Base-by-base conservation (phyloP, 345 rosid genomes). In the Euphorbia lathyris region DNA sequence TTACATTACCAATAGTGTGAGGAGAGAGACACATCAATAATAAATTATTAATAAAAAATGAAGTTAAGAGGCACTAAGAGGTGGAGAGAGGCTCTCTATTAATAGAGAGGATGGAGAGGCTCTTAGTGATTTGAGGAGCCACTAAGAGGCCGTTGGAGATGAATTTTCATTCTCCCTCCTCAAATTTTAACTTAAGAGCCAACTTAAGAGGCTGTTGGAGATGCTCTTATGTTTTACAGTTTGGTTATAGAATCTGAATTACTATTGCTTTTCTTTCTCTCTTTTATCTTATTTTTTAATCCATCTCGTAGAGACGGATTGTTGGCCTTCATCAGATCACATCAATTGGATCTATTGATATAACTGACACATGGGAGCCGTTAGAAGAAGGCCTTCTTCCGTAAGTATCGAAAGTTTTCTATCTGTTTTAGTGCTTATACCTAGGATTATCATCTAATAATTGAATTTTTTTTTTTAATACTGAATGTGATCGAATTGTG, bases 361-460 rank as follows among this genome's bases (percentile, higher is more conserved):
- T 85, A 57, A 83, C 85, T 5, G 85, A 85, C 58, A 85, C 86
- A n/a, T 83, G 89, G 89, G 89, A 85, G 34, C 89, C 89, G 10
- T 74, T 85, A 0, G 89, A 85, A 72, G 86, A 85, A 64, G 89
- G 89, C 77, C 89, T 85, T 51, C 83, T 85, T 42, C 86, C 86
- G 89, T 85, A 77, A 81, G 88, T 45, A 23, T 23, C 27, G n/a
- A 36, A 65, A 25, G 1, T 56, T 63, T 16, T 19, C n/a, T 40
- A 23, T 40, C 29, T 16, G 0, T n/a, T 26, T 12, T 11, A 63
- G n/a, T 14, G 10, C 68, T 34, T 61, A 20, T 25, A 13, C 36
- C 29, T 32, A 26, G 25, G 47, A 26, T 3, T 45, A 1, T 64
- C 12, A n/a, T 17, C 16, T 32, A 23, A 34, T 34, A n/a, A n/a